Evolutionary conservation across 805 yeast species (phyloP), one percentile per base, ranked within the genome.

Genomic region (Cyberlindnera subsufficiens): DNA sequence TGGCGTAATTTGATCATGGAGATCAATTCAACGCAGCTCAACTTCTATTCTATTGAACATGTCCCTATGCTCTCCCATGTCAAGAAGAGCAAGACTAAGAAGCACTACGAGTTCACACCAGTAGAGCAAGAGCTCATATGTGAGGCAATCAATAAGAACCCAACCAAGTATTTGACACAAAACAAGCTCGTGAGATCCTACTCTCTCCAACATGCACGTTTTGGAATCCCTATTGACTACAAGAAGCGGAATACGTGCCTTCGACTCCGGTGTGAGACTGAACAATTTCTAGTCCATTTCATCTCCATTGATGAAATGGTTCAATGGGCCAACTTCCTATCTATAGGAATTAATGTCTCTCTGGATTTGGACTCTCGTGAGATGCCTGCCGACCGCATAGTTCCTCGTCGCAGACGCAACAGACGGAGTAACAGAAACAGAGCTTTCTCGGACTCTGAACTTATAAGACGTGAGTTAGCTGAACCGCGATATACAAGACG

Each of bases 171-270:
- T 27, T 43, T 54, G 0, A 42, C 44, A 0, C 34, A 45, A 1
- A 16, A 38, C 0, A 71, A 61, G 39, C 58, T 84, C 27, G 52
- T 74, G n/a, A 71, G 81, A 49, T 76, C 88, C 0, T 90, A 78
- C 61, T 80, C 96, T 2, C 69, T 91, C 32, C 98, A 93, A 62
- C 81, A 82, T 63, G 90, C 93, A 11, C 80, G 74, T 53, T 65
- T 86, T 36, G 99, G 99, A 0, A 67, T 88, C 13, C 96, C 98
- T 0, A 70, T 78, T 2, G 99, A 91, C 63, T 88, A 88, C 62
- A 75, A 73, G 44, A 87, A 88, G 60, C 75, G 74, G 49, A 71
- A 76, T 15, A 75, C 79, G 56, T 86, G 82, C 5, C 61, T 89
- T 32, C 67, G 99, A 39, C 52, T 91, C 15, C 74, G 99, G 17